Conservation (phyloP, 306 rosid genomes). For the Lotus japonicus region DNA sequence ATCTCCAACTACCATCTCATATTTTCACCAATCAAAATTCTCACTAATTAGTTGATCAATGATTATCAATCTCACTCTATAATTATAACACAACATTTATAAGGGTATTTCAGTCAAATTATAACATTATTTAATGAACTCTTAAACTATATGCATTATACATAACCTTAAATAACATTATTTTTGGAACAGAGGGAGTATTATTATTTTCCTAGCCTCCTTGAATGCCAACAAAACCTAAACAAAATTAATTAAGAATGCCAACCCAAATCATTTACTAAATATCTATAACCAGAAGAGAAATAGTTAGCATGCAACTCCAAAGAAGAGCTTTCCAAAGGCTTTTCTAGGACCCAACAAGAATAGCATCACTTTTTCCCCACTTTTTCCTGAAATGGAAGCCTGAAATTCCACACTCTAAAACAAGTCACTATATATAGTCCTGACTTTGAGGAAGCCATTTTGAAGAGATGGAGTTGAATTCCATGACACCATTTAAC, state of each 20-base stretch:
- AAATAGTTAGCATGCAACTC: not conserved
- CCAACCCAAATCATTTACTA: not conserved
- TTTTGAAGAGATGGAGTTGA: slow-evolving; percentile 29
- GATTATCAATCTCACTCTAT: too few species aligned
- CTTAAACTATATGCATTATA: too few species aligned
- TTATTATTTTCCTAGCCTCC: too few species aligned
- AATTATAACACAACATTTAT: too few species aligned
- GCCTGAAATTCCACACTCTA: slow-evolving; percentile 35
- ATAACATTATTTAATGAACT: too few species aligned
- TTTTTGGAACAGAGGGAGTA: too few species aligned
- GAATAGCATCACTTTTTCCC: slow-evolving; percentile 21
- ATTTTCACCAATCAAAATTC: too few species aligned
- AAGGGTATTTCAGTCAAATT: too few species aligned
- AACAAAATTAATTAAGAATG: not conserved
- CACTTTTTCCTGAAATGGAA: slow-evolving; percentile 35
- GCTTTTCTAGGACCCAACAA: slow-evolving; percentile 26
- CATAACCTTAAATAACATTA: too few species aligned
- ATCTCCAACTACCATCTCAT: too few species aligned
- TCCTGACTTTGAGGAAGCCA: slow-evolving; percentile 39
- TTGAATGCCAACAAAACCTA: not conserved
- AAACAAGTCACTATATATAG: slow-evolving; percentile 21
- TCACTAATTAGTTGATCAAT: too few species aligned
- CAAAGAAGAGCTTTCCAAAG: slow-evolving; percentile 23
- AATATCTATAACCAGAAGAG: not conserved
- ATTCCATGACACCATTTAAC: slow-evolving; percentile 31